A percentile compares a stretch with the other conserved stretches of the same genome.
These are phyloP conservation scores for Papiliotrema fonsecae DNA, from an alignment of 1,284 basidiomycete species.

Conservation along the genomic window DNA sequence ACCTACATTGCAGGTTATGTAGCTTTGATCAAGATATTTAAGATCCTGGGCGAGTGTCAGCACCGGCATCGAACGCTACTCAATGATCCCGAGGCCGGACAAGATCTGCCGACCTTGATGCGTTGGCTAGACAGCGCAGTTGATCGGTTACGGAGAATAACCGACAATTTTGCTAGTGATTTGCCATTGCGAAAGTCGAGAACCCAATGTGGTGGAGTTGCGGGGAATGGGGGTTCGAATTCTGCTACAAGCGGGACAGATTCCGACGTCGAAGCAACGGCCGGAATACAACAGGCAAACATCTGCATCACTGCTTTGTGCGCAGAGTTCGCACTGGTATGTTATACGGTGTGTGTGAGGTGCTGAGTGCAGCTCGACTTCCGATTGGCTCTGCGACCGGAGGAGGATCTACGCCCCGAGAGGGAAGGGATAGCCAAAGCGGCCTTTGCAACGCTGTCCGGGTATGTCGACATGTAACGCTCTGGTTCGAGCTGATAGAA, in stretches of 20 bases:
- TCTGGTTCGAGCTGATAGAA: neutral
- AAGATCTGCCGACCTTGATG: constrained; percentile 1
- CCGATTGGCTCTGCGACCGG: constrained; percentile 15
- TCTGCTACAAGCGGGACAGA: neutral
- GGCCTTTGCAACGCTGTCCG: constrained; percentile 19
- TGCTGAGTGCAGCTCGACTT: constrained; percentile 21
- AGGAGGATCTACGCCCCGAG: constrained; percentile 19
- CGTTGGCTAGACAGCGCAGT: constrained; percentile 6
- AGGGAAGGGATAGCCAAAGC: constrained; percentile 23
- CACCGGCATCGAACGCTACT: constrained; percentile 20
- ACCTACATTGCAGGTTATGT: constrained; percentile 26
- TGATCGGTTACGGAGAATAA: constrained; percentile 3
- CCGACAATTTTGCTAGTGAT: constrained; percentile 1
- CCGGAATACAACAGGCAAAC: constrained; percentile 30
- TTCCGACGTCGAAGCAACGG: constrained; percentile 10
- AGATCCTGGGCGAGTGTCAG: constrained; percentile 22
- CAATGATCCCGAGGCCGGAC: constrained; percentile 9
- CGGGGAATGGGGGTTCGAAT: neutral
- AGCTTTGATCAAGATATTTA: constrained; percentile 20
- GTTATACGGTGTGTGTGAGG: constrained; percentile 7
- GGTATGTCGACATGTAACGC: neutral
- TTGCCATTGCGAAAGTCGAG: neutral
- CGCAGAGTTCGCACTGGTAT: constrained; percentile 26
- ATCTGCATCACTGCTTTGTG: constrained; percentile 26
- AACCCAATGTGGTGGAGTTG: neutral